Evolutionary conservation across 169 alveolate species (phyloP), one percentile per base, ranked within the genome.

Genomic region (Ichthyophthirius multifiliis): DNA sequence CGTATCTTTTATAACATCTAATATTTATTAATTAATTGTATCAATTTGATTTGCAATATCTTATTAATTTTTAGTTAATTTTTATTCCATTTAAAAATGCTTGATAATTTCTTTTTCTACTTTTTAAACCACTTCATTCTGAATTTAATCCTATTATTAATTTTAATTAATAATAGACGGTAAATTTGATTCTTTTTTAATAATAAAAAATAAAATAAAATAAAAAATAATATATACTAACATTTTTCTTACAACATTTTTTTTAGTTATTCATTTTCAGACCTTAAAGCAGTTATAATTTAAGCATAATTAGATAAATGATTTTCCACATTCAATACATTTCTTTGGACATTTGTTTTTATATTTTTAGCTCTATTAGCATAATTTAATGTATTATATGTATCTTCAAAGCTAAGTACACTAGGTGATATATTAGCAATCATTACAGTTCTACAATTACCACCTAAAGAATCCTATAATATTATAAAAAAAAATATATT

Each of bases 351-450:
- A 16, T 65, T 77, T 23, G 95, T 92, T 75, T 95, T 95, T 10
- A 96, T 95, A 43, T 92, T 89, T 80, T 95, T 96, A 13, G 98
- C 97, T 73, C 98, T 65, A 74, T 95, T 94, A 18, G 98, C 98
- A 87, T 95, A 96, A 44, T 92, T 94, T 18, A 97, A 89, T 0
- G 99, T 97, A 77, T 96, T 96, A 37, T 87, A 94, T 0, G 99
- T 95, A 47, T 97, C 99, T 82, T 97, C 99, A 79, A 89, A 95
- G 32, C 94, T 85, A 13, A 94, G 92, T 47, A 82, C 62, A 37
- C 83, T 63, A 1, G 95, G 95, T 16, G 90, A 44, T 10, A 87
- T 87, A 84, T 96, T 93, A 2, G 97, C 95, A 4, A 95, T 93
- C 97, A 95, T 92, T 2, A 94, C 95, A 20, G 96, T 92, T 44